These are phyloP conservation scores for Sutorius australiensis DNA, from an alignment of 768 basidiomycete genomes.

Conservation along the genomic window DNA sequence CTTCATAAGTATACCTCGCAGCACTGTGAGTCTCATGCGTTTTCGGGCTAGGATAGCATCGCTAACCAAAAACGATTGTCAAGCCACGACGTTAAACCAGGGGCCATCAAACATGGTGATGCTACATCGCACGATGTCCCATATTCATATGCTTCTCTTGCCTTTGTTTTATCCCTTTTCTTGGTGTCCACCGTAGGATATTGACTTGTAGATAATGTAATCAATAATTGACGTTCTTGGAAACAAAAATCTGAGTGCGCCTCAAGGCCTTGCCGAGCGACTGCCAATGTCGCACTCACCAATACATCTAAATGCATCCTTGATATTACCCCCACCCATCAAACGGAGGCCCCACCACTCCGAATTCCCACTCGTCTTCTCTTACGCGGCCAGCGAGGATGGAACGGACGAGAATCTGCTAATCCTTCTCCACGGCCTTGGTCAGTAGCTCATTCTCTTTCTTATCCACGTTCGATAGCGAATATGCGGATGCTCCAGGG, in stretches of 20 bases:
- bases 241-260: too few relatives aligned
- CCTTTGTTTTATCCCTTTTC: not conserved
- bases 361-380: conserved; percentile 53
- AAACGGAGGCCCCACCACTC: conserved; percentile 49
- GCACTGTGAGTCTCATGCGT: not conserved
- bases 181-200: not conserved
- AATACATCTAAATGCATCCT: conserved; percentile 19
- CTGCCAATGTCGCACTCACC: conserved; percentile 16
- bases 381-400: conserved; percentile 71
- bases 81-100: not conserved
- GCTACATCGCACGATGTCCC: too few relatives aligned
- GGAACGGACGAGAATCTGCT: conserved; percentile 85
- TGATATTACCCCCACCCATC: conserved; percentile 25
- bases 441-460: conserved; percentile 36
- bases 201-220: not conserved
- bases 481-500: conserved; percentile 42
- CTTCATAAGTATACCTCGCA: not conserved
- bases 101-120: too few relatives aligned
- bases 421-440: conserved; percentile 81
- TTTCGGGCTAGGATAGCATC: not conserved
- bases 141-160: not conserved
- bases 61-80: not conserved
- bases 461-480: not conserved
- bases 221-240: too few relatives aligned
- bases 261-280: not conserved